Evolutionary conservation across 305 asterid species (phyloP).

Genomic region (Andrographis paniculata): DNA sequence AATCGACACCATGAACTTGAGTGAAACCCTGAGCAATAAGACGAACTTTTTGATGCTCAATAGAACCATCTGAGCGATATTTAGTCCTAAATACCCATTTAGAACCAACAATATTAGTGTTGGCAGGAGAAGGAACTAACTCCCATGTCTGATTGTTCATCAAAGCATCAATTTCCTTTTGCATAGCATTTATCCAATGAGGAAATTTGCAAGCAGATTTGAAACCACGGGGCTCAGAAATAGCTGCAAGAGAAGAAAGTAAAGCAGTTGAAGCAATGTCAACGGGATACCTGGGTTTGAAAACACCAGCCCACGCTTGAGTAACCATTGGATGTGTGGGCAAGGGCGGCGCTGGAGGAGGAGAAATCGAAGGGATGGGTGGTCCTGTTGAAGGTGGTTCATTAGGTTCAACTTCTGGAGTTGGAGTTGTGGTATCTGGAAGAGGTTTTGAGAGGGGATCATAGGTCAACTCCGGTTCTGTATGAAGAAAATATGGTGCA

Average conservation of each 20-base stretch:
- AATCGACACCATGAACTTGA: background rate
- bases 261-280: background rate
- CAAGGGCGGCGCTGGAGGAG: too few relatives aligned
- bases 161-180: slow-evolving; percentile 3
- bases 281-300: background rate
- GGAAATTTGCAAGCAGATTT: slow-evolving; percentile 4
- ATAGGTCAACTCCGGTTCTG: too few relatives aligned
- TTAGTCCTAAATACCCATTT: slow-evolving; percentile 10
- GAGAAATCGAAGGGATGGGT: too few relatives aligned
- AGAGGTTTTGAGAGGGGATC: too few relatives aligned
- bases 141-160: background rate
- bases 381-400: too few relatives aligned
- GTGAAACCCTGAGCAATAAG: slow-evolving; percentile 7
- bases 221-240: background rate
- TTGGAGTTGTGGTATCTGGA: too few relatives aligned
- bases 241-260: background rate
- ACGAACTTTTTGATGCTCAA: background rate
- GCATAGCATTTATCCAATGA: background rate
- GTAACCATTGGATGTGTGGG: background rate
- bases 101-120: slow-evolving; percentile 3
- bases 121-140: background rate
- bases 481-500: background rate
- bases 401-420: too few relatives aligned
- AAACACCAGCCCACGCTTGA: background rate
- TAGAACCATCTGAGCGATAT: slow-evolving; percentile 3